A percentile compares a stretch with the other conserved stretches of the same genome.
These are phyloP conservation scores for Erythrobasidium hasegawianum DNA, from an alignment of 1,284 basidiomycete genomes.

Conservation along the genomic window DNA sequence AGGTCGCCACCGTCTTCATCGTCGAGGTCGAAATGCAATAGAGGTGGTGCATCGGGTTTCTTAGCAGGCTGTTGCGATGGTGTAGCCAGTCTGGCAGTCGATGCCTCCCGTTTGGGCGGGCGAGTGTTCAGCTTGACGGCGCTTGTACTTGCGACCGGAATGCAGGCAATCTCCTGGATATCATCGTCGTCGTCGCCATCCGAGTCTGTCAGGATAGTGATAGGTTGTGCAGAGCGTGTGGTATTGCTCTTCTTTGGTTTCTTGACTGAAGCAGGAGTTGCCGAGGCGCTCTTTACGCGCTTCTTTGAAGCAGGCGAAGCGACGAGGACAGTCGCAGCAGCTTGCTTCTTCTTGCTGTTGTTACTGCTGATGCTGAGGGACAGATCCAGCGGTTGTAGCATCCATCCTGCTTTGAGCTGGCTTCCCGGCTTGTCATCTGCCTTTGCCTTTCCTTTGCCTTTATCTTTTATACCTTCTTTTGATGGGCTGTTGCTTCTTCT, in stretches of 20 bases:
- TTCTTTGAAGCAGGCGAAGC: not conserved
- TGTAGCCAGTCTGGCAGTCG: not conserved
- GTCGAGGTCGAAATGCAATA: slow-evolving; percentile 10
- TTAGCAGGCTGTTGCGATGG: not conserved
- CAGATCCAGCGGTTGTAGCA: slow-evolving; percentile 21
- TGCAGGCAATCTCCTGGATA: slow-evolving; percentile 14
- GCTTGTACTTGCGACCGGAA: slow-evolving; percentile 19
- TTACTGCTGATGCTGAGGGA: slow-evolving; percentile 5
- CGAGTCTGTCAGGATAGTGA: slow-evolving; percentile 14
- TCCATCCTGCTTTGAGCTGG: slow-evolving; percentile 33
- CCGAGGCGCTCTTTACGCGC: slow-evolving; percentile 10
- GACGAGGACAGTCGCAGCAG: not conserved
- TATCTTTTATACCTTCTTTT: not conserved
- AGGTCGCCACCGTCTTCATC: slow-evolving; percentile 11
- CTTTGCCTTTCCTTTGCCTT: slow-evolving; percentile 24
- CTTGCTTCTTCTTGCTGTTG: slow-evolving; percentile 1
- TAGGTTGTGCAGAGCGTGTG: not conserved
- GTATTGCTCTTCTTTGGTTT: slow-evolving; percentile 10
- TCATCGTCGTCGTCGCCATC: slow-evolving; percentile 24
- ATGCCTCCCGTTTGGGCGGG: not conserved
- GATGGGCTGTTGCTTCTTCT: not conserved
- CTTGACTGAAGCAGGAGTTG: not conserved
- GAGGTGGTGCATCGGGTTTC: not conserved
- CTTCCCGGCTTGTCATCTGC: slow-evolving; percentile 8
- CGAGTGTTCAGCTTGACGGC: not conserved